Percentiles rank a stretch among this genome's conserved stretches.
These are phyloP conservation scores for Crepidotus variabilis DNA, from an alignment of 768 basidiomycete genomes.

Conservation along the genomic window DNA sequence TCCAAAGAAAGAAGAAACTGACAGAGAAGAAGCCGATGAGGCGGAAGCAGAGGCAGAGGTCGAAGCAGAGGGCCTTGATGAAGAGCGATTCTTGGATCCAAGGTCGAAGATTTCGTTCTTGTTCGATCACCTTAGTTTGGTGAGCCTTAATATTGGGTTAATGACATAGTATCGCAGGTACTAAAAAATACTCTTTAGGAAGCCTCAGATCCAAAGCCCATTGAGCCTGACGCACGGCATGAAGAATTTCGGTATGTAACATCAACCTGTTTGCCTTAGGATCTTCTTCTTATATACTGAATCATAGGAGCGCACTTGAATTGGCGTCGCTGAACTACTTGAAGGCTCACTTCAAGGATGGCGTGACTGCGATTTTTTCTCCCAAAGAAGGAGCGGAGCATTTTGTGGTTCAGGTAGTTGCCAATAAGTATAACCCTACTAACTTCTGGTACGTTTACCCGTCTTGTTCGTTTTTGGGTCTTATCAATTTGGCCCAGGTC, in stretches of 20 bases:
- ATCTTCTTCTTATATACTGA: slow-evolving; percentile 1
- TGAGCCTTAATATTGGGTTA: slow-evolving; percentile 30
- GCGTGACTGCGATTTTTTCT: slow-evolving; percentile 72
- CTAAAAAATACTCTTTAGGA: slow-evolving; percentile 43
- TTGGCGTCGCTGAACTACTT: slow-evolving; percentile 65
- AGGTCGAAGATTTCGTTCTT: slow-evolving; percentile 71
- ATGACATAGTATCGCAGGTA: slow-evolving; percentile 1
- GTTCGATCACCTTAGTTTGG: slow-evolving; percentile 85
- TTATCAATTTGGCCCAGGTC: slow-evolving; percentile 53
- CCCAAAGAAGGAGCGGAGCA: slow-evolving; percentile 36
- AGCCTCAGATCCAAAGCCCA: slow-evolving; percentile 66
- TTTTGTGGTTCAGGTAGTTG: slow-evolving; percentile 81
- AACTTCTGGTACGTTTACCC: slow-evolving; percentile 77
- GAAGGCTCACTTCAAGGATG: slow-evolving; percentile 77
- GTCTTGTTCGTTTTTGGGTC: not conserved
- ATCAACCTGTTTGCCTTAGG: not conserved
- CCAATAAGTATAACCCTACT: slow-evolving; percentile 90
- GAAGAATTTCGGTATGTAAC: slow-evolving; percentile 72
- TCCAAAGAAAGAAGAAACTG: slow-evolving; percentile 24
- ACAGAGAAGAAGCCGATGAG: not conserved
- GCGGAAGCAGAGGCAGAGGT: not conserved
- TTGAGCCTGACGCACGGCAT: slow-evolving; percentile 56
- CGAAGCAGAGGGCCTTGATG: slow-evolving; percentile 11
- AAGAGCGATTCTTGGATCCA: slow-evolving; percentile 82
- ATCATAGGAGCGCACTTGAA: slow-evolving; percentile 64